Evolutionary conservation across 176 grass and related monocot genomes (phyloP).

Genomic region (Bromus sterilis): DNA sequence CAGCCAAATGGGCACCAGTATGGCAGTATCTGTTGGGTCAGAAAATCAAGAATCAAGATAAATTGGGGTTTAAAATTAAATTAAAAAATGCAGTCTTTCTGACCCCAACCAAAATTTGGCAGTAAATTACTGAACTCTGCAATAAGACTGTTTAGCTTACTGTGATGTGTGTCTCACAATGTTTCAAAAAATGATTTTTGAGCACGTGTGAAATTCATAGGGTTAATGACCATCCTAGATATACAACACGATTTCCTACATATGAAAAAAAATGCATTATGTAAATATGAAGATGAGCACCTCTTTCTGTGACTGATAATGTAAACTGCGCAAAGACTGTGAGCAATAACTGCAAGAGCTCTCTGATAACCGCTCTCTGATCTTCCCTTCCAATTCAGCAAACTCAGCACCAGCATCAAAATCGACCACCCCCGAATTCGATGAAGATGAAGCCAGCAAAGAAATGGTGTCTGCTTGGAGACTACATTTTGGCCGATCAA

Average conservation of each 20-base stretch:
- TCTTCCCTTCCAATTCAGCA: constrained; percentile 63
- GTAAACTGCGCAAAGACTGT: constrained; percentile 44
- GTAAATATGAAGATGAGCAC: constrained; percentile 18
- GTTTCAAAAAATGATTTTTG: neutral
- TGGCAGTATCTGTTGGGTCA: neutral
- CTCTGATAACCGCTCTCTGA: constrained; percentile 63
- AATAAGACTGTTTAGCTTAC: neutral
- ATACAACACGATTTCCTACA: neutral
- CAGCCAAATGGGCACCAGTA: neutral
- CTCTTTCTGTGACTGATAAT: constrained; percentile 90
- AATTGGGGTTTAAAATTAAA: neutral
- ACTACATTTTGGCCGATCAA: constrained; percentile 89
- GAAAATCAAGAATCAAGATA: neutral
- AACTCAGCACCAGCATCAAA: constrained; percentile 38
- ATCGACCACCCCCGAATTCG: constrained; percentile 20
- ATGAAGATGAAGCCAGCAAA: constrained; percentile 31
- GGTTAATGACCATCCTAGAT: neutral
- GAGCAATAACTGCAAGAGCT: constrained; percentile 70
- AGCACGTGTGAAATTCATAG: neutral
- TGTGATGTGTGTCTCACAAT: neutral
- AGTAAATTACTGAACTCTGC: neutral
- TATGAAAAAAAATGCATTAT: neutral
- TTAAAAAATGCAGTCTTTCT: neutral
- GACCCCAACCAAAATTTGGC: neutral
- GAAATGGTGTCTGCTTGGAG: constrained; percentile 49